phyloP scores from a whole-genome alignment of 2,329 filamentous ascomycete species.

The Talaromyces atroroseus region DNA sequence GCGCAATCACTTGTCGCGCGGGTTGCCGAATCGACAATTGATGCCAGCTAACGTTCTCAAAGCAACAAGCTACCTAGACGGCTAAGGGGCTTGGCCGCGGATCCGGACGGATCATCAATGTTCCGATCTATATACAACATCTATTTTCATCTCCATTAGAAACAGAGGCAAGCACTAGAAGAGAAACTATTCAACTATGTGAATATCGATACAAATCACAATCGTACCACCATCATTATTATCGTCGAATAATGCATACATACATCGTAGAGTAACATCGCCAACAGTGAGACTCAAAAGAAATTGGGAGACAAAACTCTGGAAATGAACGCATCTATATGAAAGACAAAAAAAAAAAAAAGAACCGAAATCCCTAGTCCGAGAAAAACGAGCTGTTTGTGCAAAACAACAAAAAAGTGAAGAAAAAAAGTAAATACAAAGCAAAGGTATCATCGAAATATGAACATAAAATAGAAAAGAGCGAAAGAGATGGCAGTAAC shows the following conservation, averaged over 20 bases:
- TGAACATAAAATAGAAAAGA: not conserved
- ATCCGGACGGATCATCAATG: conserved; percentile 23
- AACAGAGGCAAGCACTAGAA: not conserved
- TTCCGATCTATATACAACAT: conserved; percentile 19
- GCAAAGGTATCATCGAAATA: conserved; percentile 9
- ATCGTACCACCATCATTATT: conserved; percentile 1
- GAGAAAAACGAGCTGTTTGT: not conserved
- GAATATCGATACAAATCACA: not conserved
- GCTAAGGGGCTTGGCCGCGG: conserved; percentile 18
- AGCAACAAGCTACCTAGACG: conserved; percentile 9
- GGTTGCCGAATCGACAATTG: not conserved
- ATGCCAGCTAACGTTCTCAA: conserved; percentile 12
- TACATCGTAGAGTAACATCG: not conserved
- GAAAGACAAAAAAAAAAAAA: not conserved
- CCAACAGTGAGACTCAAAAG: not conserved
- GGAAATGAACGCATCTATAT: not conserved
- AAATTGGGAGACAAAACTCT: not conserved
- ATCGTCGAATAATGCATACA: not conserved
- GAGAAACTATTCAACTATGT: no score
- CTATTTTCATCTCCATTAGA: not conserved
- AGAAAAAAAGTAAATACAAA: conserved; percentile 1
- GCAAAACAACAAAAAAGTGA: no score
- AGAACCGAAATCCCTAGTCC: not conserved
- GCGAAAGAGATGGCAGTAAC: not conserved
- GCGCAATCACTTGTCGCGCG: not conserved